Conservation (phyloP, 257 asterid genomes). For the Forsythia viridissima region DNA sequence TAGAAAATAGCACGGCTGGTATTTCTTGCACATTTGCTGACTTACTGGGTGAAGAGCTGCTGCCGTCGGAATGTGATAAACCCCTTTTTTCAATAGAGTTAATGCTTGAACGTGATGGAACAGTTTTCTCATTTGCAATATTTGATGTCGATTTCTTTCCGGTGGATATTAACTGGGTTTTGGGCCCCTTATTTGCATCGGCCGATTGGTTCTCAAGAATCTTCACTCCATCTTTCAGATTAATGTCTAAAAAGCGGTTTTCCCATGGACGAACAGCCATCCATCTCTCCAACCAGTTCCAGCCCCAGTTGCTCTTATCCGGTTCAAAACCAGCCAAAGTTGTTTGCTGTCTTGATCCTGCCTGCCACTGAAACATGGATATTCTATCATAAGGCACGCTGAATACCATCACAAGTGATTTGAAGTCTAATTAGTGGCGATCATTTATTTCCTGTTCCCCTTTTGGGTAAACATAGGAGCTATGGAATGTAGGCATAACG, state of each 20-base stretch:
- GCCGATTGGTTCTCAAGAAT: slow-evolving; percentile 39
- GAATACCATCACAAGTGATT: not conserved
- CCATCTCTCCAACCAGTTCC: slow-evolving; percentile 99
- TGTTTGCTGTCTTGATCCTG: slow-evolving; percentile 68
- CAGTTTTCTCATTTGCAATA: slow-evolving; percentile 38
- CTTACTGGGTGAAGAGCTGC: slow-evolving; percentile 58
- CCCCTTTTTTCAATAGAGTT: slow-evolving; percentile 43
- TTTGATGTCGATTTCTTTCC: slow-evolving; percentile 47
- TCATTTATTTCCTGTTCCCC: not conserved
- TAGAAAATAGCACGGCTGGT: slow-evolving; percentile 30
- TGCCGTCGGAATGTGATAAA: slow-evolving; percentile 49
- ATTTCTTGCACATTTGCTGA: slow-evolving; percentile 38
- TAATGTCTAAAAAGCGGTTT: slow-evolving; percentile 58
- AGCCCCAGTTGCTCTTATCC: slow-evolving; percentile 80
- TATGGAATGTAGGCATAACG: not conserved
- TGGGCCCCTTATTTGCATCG: slow-evolving; percentile 36
- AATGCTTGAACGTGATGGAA: slow-evolving; percentile 37
- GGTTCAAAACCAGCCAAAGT: slow-evolving; percentile 57
- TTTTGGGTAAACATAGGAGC: not conserved
- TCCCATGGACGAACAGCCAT: slow-evolving; percentile 99
- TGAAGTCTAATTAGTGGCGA: not conserved
- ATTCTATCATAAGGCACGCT: not conserved
- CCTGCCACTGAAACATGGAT: slow-evolving; percentile 80
- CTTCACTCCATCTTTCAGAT: slow-evolving; percentile 59
- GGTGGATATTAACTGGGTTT: slow-evolving; percentile 32